Conservation (phyloP, 1,284 basidiomycete genomes). For the Malassezia slooffiae region DNA sequence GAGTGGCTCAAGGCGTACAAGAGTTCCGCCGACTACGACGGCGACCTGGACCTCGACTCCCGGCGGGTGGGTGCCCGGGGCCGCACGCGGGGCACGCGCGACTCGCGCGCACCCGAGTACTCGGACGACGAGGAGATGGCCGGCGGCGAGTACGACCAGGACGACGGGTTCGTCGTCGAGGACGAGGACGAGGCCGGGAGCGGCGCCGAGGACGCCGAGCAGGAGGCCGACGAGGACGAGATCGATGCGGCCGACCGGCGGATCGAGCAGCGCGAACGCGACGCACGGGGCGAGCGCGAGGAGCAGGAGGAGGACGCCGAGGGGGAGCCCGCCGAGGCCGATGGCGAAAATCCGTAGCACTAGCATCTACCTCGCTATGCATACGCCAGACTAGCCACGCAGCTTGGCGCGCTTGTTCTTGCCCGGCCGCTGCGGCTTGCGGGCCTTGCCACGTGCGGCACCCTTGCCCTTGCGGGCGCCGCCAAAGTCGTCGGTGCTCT, state of each 20-base stretch:
- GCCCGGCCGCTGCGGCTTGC: constrained; percentile 15
- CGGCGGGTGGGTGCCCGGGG: constrained; percentile 11
- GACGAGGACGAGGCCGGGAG: constrained; percentile 22
- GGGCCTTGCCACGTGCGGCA: constrained; percentile 2
- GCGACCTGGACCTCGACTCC: constrained; percentile 20
- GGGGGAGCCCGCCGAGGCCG: background rate
- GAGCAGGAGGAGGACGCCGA: background rate
- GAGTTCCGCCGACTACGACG: constrained; percentile 24
- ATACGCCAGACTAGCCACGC: constrained; percentile 6
- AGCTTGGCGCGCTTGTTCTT: constrained; percentile 4
- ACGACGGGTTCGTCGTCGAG: constrained; percentile 42
- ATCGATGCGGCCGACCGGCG: constrained; percentile 9
- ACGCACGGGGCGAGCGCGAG: constrained; percentile 5
- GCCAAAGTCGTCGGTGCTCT: constrained; percentile 36
- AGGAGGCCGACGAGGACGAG: constrained; percentile 5
- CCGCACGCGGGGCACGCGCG: constrained; percentile 21
- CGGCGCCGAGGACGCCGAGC: background rate
- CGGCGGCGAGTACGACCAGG: constrained; percentile 27
- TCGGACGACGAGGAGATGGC: constrained; percentile 35
- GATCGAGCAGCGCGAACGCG: constrained; percentile 12
- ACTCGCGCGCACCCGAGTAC: constrained; percentile 21
- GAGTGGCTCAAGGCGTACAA: constrained; percentile 26
- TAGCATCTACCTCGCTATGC: background rate
- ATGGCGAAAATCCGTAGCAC: background rate
- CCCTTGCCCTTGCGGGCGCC: constrained; percentile 1